phyloP scores from a whole-genome alignment of 2,329 filamentous ascomycete species.

The Metarhizium album region DNA sequence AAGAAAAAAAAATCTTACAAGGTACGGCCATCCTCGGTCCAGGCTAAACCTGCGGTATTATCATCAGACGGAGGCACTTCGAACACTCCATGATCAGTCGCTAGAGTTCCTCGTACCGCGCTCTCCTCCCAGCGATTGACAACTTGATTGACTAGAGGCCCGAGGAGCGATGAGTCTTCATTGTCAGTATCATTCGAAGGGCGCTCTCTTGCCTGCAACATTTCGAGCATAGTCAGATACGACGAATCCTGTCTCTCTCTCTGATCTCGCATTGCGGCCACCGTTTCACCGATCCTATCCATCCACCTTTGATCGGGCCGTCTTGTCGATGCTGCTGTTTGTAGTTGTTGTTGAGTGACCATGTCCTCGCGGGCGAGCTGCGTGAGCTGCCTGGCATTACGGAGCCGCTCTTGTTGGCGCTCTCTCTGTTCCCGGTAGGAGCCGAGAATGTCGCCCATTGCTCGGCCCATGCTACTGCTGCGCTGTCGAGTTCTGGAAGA shows the following conservation, averaged over 20 bases:
- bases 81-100: constrained; percentile 28
- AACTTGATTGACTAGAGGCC: constrained; percentile 27
- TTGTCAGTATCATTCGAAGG: constrained; percentile 19
- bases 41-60: constrained; percentile 50
- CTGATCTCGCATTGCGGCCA: constrained; percentile 25
- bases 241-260: constrained; percentile 25
- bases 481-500: constrained; percentile 21
- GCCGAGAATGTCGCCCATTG: constrained; percentile 27
- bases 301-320: constrained; percentile 21
- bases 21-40: constrained; percentile 49
- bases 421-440: constrained; percentile 28
- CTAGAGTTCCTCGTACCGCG: constrained; percentile 20
- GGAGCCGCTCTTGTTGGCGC: constrained; percentile 21
- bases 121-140: constrained; percentile 28
- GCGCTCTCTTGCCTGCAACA: constrained; percentile 25
- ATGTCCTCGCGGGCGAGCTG: constrained; percentile 19
- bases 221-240: constrained; percentile 26
- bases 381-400: constrained; percentile 22
- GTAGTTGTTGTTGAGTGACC: constrained; percentile 1
- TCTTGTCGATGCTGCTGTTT: neutral
- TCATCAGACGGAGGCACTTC: constrained; percentile 36
- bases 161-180: constrained; percentile 25
- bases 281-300: constrained; percentile 24
- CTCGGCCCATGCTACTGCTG: constrained; percentile 25
- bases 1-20: constrained; percentile 36